Percentiles rank a stretch among this genome's conserved stretches.
phyloP scores from a whole-genome alignment of 371 early-diverging fungal genomes.

The Zopfochytrium polystomum region DNA sequence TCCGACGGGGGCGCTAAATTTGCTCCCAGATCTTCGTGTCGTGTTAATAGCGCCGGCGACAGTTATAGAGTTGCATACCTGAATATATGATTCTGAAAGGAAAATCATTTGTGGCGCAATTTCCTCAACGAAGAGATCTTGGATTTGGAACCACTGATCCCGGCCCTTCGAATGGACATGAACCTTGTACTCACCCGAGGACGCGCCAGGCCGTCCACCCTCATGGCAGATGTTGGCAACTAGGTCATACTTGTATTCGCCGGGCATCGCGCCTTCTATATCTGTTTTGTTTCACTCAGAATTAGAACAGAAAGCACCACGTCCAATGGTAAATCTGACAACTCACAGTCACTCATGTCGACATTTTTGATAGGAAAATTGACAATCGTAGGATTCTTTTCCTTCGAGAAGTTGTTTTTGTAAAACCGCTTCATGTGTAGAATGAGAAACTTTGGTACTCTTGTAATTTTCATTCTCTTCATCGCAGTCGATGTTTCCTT shows the following conservation, averaged over 20 bases:
- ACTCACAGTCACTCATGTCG: constrained; percentile 68
- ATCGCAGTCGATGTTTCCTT: constrained; percentile 66
- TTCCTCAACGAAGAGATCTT: constrained; percentile 90
- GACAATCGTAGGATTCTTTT: constrained; percentile 98
- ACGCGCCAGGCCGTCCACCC: constrained; percentile 66
- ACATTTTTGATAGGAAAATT: constrained; percentile 86
- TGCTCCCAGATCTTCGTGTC: too few relatives aligned
- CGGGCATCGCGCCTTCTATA: constrained; percentile 42
- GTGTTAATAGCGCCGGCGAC: too few relatives aligned
- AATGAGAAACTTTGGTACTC: constrained; percentile 82
- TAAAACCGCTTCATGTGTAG: constrained; percentile 89
- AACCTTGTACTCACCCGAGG: constrained; percentile 72
- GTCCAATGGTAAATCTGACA: too few relatives aligned
- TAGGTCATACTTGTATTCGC: constrained; percentile 87
- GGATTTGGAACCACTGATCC: constrained; percentile 93
- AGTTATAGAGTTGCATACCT: too few relatives aligned
- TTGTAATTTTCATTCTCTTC: constrained; percentile 68
- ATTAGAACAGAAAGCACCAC: constrained; percentile 33
- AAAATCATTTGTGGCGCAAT: constrained; percentile 93
- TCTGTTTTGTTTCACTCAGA: constrained; percentile 4
- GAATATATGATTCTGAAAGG: constrained; percentile 89
- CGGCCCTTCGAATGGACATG: constrained; percentile 76
- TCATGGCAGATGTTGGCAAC: constrained; percentile 91
- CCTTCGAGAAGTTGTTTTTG: constrained; percentile 79
- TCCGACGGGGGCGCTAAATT: too few relatives aligned